Conservation (phyloP, 2,329 filamentous ascomycete species). For the Atkinsonella texensis region DNA sequence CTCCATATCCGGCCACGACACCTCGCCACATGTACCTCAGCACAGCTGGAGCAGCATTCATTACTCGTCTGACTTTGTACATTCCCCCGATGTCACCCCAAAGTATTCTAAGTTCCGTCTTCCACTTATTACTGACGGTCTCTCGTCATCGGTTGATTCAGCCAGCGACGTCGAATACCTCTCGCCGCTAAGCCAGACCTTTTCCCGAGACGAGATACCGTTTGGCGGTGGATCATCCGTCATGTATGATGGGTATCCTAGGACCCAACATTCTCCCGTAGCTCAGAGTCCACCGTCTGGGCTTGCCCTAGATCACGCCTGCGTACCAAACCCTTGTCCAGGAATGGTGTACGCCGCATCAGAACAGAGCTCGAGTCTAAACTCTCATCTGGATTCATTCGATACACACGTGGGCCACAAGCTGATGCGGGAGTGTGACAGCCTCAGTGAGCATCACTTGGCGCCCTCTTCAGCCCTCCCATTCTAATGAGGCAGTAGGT, state of each 20-base stretch:
- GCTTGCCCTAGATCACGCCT: constrained; percentile 43
- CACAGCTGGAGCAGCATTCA: constrained; percentile 34
- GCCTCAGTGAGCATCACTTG: constrained; percentile 36
- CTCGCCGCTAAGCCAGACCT: constrained; percentile 46
- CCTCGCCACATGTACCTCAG: constrained; percentile 27
- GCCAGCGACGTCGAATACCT: constrained; percentile 52
- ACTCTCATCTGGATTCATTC: constrained; percentile 46
- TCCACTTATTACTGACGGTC: constrained; percentile 35
- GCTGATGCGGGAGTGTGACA: constrained; percentile 42
- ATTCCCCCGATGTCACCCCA: constrained; percentile 21
- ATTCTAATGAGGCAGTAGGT: constrained; percentile 29
- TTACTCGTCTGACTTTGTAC: constrained; percentile 30
- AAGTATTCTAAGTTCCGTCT: constrained; percentile 34
- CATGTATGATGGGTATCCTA: constrained; percentile 44
- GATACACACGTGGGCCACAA: constrained; percentile 42
- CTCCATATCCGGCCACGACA: constrained; percentile 36
- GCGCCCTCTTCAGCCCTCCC: constrained; percentile 22
- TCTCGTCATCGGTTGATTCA: constrained; percentile 45
- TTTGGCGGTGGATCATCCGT: constrained; percentile 43
- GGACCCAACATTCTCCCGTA: constrained; percentile 37
- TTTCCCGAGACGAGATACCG: constrained; percentile 44
- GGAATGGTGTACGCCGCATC: constrained; percentile 48
- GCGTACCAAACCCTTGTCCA: constrained; percentile 48
- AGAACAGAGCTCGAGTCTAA: constrained; percentile 47
- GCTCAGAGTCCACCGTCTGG: constrained; percentile 43